Percentiles rank a stretch among this genome's conserved stretches.
Evolutionary conservation across 139 green algal species (phyloP).

Genomic region (Nannochloris sp.): DNA sequence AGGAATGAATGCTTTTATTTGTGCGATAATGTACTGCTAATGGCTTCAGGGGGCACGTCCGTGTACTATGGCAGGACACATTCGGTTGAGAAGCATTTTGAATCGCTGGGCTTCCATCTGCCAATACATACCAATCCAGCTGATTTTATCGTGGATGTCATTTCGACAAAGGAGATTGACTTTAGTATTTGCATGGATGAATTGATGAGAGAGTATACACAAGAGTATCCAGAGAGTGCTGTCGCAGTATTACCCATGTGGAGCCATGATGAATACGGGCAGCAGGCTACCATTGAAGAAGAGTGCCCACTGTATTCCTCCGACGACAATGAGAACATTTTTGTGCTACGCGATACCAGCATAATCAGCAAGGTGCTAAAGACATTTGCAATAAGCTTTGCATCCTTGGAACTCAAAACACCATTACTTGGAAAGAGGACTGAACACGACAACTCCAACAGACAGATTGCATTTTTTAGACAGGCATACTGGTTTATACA

Average conservation of each 20-base stretch:
- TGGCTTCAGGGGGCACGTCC: constrained; percentile 53
- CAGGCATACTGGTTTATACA: constrained; percentile 39
- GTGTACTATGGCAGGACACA: constrained; percentile 43
- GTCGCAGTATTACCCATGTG: no score
- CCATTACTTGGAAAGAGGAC: no score
- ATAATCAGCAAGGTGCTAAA: no score
- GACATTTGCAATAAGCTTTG: no score
- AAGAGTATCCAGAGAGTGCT: no score
- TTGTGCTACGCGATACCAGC: no score
- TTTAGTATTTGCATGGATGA: not conserved
- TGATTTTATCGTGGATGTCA: constrained; percentile 63
- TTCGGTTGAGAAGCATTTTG: constrained; percentile 34
- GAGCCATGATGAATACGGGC: not conserved
- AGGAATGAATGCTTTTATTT: constrained; percentile 37
- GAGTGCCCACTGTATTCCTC: no score
- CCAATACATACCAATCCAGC: constrained; percentile 53
- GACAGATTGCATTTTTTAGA: constrained; percentile 22
- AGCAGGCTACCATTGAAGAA: not conserved
- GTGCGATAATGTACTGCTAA: constrained; percentile 72
- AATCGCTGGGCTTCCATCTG: constrained; percentile 33
- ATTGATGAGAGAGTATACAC: no score
- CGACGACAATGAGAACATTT: no score
- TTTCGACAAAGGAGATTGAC: constrained; percentile 24
- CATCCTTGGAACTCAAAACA: no score
- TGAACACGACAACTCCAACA: no score